Evolutionary conservation across 2,329 filamentous ascomycete genomes (phyloP), one percentile per base, ranked within the genome.

Genomic region (Sporothrix schenckii): DNA sequence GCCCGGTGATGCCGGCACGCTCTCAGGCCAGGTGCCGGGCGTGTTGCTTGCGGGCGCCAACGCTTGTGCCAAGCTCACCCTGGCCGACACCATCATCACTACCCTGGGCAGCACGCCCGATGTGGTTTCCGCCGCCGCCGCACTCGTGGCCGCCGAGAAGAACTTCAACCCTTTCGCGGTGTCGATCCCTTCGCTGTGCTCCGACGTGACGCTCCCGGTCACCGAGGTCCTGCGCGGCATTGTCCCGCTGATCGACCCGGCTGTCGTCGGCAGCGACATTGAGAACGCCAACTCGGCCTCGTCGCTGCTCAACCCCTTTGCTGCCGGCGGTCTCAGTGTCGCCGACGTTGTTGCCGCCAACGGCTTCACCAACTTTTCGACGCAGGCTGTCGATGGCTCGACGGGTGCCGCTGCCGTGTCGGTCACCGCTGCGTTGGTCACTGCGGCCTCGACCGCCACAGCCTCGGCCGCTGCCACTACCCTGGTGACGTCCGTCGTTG

Each of bases 181-280:
- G 72, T 80, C 80, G 75, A 82, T 87, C 47, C 88, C 87, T 21
- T 86, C 84, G 72, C 85, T 92, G 77, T 92, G 90, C 79, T 84
- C 82, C 50, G 87, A 91, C 72, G 80, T 88, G 2, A 81, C 83
- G 34, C 85, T 92, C 1, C 90, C 90, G 11, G 85, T 82, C 49
- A 91, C 87, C 9, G 79, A 80, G 44, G 84, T 83, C 66, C 86
- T 92, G 34, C 84, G 89, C 53, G 90, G 90, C 72, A 88, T 92
- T 70, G 83, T 90, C 2, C 89, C 89, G 24, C 82, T 89, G 14
- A 85, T 92, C 72, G 90, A 92, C 77, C 89, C 89, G 2, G 86
- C 80, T 72, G 88, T 91, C 53, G 80, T 76, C 60, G 87, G 85
- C 70, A 80, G 86, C 41, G 87, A 84, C 68, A 75, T 80, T 10